phyloP scores from a whole-genome alignment of 2,329 filamentous ascomycete species.

The Colletotrichum limetticola region DNA sequence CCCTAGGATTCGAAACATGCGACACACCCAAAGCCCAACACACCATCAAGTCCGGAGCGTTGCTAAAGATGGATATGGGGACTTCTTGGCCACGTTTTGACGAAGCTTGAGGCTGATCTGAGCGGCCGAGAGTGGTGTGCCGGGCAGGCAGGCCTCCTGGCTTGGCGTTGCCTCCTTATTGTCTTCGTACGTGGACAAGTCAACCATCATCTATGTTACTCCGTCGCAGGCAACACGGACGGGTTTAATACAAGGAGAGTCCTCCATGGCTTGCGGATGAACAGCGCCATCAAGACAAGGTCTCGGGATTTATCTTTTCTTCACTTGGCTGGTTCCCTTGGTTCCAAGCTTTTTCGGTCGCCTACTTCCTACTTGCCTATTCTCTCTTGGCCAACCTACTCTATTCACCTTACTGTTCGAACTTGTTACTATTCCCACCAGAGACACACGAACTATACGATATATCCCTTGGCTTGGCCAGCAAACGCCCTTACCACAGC shows the following conservation, averaged over 20 bases:
- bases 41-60: neutral
- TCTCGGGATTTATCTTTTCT: neutral
- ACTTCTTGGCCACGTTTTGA: conserved; percentile 34
- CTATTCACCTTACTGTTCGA: neutral
- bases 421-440: neutral
- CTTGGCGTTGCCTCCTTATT: conserved; percentile 20
- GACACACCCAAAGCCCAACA: conserved; percentile 13
- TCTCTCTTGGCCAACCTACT: neutral
- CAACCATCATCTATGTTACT: no score
- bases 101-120: conserved; percentile 32
- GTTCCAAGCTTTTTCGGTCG: neutral
- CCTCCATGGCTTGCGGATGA: neutral
- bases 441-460: neutral
- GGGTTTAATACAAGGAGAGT: neutral
- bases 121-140: conserved; percentile 19
- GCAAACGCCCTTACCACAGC: conserved; percentile 8
- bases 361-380: neutral
- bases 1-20: conserved; percentile 34
- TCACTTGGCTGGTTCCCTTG: neutral
- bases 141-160: conserved; percentile 23
- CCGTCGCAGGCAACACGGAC: neutral
- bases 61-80: conserved; percentile 33
- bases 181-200: neutral
- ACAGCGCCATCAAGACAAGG: neutral
- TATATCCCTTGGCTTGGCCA: neutral